phyloP scores from a whole-genome alignment of 805 yeast genomes.

The Ogataea populi-albae region DNA sequence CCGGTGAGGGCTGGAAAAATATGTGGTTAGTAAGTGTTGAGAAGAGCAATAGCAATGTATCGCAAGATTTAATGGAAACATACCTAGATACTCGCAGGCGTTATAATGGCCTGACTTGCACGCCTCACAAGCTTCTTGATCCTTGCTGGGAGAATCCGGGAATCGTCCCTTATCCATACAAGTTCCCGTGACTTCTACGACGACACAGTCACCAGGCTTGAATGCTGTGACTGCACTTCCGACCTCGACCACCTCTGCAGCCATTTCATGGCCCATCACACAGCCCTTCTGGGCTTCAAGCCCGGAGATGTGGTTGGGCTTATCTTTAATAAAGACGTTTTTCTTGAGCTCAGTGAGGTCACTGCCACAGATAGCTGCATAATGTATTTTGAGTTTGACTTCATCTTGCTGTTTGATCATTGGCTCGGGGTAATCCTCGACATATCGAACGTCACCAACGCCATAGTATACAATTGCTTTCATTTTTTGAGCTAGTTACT shows the following conservation, averaged over 20 bases:
- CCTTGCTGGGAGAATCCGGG: slow-evolving; percentile 15
- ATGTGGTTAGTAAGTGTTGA: no score
- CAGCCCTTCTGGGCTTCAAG: slow-evolving; percentile 6
- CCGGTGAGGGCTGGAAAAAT: slow-evolving; percentile 43
- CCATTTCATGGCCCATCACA: slow-evolving; percentile 46
- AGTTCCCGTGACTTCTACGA: slow-evolving; percentile 44
- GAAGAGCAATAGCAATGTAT: no score
- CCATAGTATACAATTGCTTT: slow-evolving; percentile 25
- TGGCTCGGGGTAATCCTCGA: slow-evolving; percentile 32
- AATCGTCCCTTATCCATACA: slow-evolving; percentile 42
- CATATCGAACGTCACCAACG: slow-evolving; percentile 20
- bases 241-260: slow-evolving; percentile 43
- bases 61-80: no score
- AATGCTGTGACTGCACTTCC: slow-evolving; percentile 42
- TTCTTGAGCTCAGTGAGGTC: slow-evolving; percentile 44
- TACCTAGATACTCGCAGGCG: slow-evolving; percentile 42
- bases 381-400: slow-evolving; percentile 42
- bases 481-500: no score
- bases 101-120: slow-evolving; percentile 52
- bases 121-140: slow-evolving; percentile 38
- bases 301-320: slow-evolving; percentile 10
- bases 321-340: slow-evolving; percentile 30
- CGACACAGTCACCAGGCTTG: slow-evolving; percentile 47
- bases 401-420: slow-evolving; percentile 36
- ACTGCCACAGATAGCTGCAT: slow-evolving; percentile 59